Percentiles rank a stretch among this genome's conserved stretches.
Conservation (phyloP, 768 basidiomycete genomes). For the Ephemerocybe angulata region DNA sequence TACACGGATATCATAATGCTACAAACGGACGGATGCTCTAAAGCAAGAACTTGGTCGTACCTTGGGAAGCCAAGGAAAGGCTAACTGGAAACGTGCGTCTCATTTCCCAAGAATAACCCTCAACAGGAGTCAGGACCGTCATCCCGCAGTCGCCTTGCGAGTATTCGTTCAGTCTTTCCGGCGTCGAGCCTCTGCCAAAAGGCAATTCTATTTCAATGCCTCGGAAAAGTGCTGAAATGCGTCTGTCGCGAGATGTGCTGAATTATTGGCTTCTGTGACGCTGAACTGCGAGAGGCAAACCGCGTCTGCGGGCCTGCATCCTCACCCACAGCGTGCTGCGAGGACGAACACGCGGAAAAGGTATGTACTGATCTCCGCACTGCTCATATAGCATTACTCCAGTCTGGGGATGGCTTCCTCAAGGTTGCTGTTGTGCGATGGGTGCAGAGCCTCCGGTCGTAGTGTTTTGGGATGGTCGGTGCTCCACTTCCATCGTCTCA, state of each 20-base stretch:
- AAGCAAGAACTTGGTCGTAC: too few relatives aligned
- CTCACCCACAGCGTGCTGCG: not conserved
- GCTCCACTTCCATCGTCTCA: not conserved
- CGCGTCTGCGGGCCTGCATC: constrained; percentile 8
- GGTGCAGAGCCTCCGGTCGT: constrained; percentile 12
- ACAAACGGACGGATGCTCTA: too few relatives aligned
- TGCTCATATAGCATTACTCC: not conserved
- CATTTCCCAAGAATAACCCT: too few relatives aligned
- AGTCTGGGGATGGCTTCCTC: not conserved
- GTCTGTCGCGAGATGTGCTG: too few relatives aligned
- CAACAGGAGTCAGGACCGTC: too few relatives aligned
- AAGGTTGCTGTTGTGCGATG: constrained; percentile 9
- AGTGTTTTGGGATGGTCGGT: constrained; percentile 29
- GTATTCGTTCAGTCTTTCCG: too few relatives aligned
- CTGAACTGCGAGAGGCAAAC: not conserved
- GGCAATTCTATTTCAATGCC: too few relatives aligned
- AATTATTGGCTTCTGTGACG: not conserved
- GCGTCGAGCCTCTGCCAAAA: too few relatives aligned
- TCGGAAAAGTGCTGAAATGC: too few relatives aligned
- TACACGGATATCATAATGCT: constrained; percentile 12
- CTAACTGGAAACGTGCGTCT: too few relatives aligned
- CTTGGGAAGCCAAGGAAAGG: too few relatives aligned
- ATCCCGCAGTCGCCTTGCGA: too few relatives aligned
- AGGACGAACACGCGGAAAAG: not conserved
- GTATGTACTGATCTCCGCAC: not conserved